Conservation (phyloP, 768 basidiomycete genomes). For the Mycena latifolia region DNA sequence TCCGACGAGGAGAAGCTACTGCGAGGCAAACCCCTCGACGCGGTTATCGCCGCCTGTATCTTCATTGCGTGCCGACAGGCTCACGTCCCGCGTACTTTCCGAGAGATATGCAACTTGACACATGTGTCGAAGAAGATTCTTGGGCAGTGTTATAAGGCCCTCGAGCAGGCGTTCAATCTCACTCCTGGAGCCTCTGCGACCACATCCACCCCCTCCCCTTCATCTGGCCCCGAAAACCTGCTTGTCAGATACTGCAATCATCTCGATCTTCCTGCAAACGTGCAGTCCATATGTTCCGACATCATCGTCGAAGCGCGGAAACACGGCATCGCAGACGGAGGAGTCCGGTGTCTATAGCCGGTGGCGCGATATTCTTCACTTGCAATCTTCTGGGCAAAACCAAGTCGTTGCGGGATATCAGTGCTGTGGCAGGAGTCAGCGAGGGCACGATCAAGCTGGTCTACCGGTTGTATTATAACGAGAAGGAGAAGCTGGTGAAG, state of each 20-base stretch:
- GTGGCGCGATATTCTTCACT: constrained; percentile 95
- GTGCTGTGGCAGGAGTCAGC: constrained; percentile 91
- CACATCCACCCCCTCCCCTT: constrained; percentile 57
- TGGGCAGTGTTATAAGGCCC: constrained; percentile 92
- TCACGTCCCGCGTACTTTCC: constrained; percentile 95
- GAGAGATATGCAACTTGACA: constrained; percentile 94
- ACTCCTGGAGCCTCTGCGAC: constrained; percentile 81
- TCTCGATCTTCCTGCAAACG: constrained; percentile 83
- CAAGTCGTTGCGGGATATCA: constrained; percentile 88
- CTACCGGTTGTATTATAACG: constrained; percentile 81
- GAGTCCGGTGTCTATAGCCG: constrained; percentile 98
- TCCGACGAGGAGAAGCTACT: constrained; percentile 96
- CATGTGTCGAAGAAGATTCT: constrained; percentile 95
- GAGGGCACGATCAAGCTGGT: constrained; percentile 96
- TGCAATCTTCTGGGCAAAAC: constrained; percentile 82
- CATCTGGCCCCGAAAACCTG: constrained; percentile 85
- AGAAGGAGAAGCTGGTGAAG: constrained; percentile 84
- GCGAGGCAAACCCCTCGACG: constrained; percentile 91
- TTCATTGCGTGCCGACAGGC: constrained; percentile 97
- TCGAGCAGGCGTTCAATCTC: constrained; percentile 91
- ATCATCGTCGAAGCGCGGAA: constrained; percentile 86
- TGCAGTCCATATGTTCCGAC: constrained; percentile 87
- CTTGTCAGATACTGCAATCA: constrained; percentile 96
- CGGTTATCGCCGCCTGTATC: constrained; percentile 97
- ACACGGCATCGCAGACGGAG: constrained; percentile 94